phyloP scores from a whole-genome alignment of 1,284 basidiomycete genomes.

The Vanrija humicola region DNA sequence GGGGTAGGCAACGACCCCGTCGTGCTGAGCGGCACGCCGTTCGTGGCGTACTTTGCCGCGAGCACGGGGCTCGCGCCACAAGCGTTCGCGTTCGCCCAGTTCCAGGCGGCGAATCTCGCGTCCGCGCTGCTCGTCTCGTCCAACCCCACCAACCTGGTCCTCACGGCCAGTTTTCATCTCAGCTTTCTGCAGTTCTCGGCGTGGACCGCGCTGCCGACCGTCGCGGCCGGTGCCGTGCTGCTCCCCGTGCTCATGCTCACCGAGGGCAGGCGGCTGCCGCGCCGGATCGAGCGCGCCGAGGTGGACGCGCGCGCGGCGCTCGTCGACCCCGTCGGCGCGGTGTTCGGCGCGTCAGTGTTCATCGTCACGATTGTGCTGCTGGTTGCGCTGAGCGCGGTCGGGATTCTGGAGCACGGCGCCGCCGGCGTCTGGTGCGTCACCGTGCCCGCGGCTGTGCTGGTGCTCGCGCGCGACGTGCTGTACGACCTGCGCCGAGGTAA shows the following conservation, averaged over 20 bases:
- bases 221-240: slow-evolving; percentile 39
- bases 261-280: slow-evolving; percentile 36
- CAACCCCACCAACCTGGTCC: slow-evolving; percentile 54
- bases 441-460: slow-evolving; percentile 75
- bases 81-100: slow-evolving; percentile 66
- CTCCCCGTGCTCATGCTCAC: slow-evolving; percentile 43
- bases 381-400: slow-evolving; percentile 57
- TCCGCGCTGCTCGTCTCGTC: slow-evolving; percentile 52
- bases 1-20: slow-evolving; percentile 87
- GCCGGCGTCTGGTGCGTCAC: slow-evolving; percentile 68
- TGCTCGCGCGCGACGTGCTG: slow-evolving; percentile 66
- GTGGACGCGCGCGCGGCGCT: slow-evolving; percentile 53
- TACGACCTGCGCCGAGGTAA: slow-evolving; percentile 49
- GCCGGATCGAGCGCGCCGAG: slow-evolving; percentile 25
- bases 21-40: slow-evolving; percentile 73
- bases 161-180: slow-evolving; percentile 49
- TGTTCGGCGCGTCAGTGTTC: slow-evolving; percentile 54
- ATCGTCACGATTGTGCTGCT: slow-evolving; percentile 57
- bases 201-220: slow-evolving; percentile 47
- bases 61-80: slow-evolving; percentile 50
- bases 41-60: slow-evolving; percentile 68
- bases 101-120: slow-evolving; percentile 72
- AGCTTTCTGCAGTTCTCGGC: slow-evolving; percentile 49
- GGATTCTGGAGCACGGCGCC: slow-evolving; percentile 55
- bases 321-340: slow-evolving; percentile 54